Evolutionary conservation across 805 yeast species (phyloP), one percentile per base, ranked within the genome.

Genomic region (Ogataea wickerhamii): DNA sequence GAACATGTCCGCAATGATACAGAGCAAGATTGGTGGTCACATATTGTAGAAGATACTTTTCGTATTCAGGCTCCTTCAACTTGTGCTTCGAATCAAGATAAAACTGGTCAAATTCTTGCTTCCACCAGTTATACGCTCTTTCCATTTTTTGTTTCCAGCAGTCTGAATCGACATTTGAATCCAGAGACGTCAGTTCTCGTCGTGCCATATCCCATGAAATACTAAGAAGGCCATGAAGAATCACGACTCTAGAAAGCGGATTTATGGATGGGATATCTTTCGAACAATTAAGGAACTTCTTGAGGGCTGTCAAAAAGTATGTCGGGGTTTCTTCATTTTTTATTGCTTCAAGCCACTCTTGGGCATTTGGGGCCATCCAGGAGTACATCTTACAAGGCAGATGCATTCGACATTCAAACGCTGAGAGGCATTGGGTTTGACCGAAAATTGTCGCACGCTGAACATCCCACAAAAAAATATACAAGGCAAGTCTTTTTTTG

Each of bases 221-320:
- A 25, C 44, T 38, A 29, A 48, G 22, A 5, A 48, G 23, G 5
- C 52, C 52, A 22, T 48, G 48, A 21, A 48, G 18, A 2, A 38
- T 22, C 19, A 43, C 13, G 11, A 34, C 44, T 17, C 43, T 32
- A 2, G 43, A 28, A 6, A 40, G 28, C 10, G 38, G 28, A 28
- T 43, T 37, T 4, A 34, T 17, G 3, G 18, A 7, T 6, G 28
- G 34, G 2, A 29, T 4, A 5, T 32, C 38, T n/a, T 18, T 17
- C 8, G 41, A 28, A n/a, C 38, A 37, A 18, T 33, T 29, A 18
- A 48, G 35, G 17, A 29, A 39, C 11, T 22, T 28, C 12, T 32
- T 40, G 11, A 48, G 27, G 3, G 38, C 21, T 3, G 40, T 25
- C 20, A 33, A 16, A 20, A 38, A 45, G 19, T 13, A 38, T 11